A percentile compares a stretch with the other conserved stretches of the same genome.
phyloP scores from a whole-genome alignment of 345 rosid species.

The Ceriops zippeliana region DNA sequence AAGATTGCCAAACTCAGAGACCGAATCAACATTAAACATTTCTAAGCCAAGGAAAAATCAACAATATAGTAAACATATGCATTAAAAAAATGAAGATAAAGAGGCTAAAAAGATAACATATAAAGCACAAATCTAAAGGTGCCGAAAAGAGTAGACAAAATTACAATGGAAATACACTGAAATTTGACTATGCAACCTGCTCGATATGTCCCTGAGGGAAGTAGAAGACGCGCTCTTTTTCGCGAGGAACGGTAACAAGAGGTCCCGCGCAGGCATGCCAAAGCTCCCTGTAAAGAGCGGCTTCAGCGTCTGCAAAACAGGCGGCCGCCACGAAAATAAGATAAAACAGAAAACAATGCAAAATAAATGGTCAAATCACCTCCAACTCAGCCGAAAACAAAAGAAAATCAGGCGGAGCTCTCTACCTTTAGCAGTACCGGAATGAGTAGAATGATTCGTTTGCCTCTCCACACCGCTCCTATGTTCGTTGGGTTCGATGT shows the following conservation, averaged over 20 bases:
- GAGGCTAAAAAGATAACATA: too few species aligned
- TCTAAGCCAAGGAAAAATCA: too few species aligned
- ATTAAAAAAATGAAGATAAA: too few species aligned
- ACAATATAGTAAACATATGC: too few species aligned
- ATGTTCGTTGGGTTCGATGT: slow-evolving; percentile 16
- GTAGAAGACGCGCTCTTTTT: slow-evolving; percentile 44
- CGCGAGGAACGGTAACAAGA: slow-evolving; percentile 47
- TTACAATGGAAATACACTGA: neutral
- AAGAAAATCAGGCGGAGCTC: neutral
- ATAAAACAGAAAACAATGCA: neutral
- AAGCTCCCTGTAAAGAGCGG: slow-evolving; percentile 44
- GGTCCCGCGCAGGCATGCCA: slow-evolving; percentile 71
- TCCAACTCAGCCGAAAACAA: neutral
- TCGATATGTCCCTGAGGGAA: slow-evolving; percentile 66
- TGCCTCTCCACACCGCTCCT: slow-evolving; percentile 23
- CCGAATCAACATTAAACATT: neutral
- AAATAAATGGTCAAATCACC: slow-evolving; percentile 5
- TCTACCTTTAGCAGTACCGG: slow-evolving; percentile 21
- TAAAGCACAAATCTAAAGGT: too few species aligned
- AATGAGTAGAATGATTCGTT: slow-evolving; percentile 15
- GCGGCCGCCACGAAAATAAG: slow-evolving; percentile 7
- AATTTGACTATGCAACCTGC: slow-evolving; percentile 30
- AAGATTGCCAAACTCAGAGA: neutral
- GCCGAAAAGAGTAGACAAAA: neutral
- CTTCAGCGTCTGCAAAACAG: slow-evolving; percentile 30